phyloP scores from a whole-genome alignment of 2,329 filamentous ascomycete species.

The Cladosporium sphaerospermum region DNA sequence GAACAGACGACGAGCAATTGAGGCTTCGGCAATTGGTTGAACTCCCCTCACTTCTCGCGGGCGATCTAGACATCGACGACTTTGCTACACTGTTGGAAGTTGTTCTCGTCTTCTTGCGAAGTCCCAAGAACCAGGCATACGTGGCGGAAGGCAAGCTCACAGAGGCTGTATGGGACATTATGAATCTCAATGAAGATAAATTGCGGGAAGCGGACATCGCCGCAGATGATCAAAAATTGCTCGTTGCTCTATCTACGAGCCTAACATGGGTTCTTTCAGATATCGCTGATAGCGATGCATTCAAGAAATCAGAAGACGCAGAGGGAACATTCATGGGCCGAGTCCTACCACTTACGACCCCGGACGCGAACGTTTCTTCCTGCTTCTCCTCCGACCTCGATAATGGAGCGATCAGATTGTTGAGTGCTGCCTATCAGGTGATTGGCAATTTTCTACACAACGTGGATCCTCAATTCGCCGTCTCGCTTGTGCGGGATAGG shows the following conservation, averaged over 20 bases:
- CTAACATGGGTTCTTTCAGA: conserved; percentile 28
- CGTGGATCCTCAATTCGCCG: background rate
- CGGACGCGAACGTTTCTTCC: background rate
- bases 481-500: background rate
- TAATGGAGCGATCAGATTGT: background rate
- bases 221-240: conserved; percentile 17
- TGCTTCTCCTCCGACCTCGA: too few species aligned
- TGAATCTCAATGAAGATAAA: conserved; percentile 12
- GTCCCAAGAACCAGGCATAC: conserved; percentile 20
- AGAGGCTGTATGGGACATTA: conserved; percentile 18
- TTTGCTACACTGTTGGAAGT: conserved; percentile 21
- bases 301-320: conserved; percentile 6
- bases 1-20: background rate
- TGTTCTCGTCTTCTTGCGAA: conserved; percentile 21
- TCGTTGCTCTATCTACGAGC: conserved; percentile 22
- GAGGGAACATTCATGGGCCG: background rate
- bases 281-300: conserved; percentile 20
- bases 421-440: conserved; percentile 25
- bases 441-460: conserved; percentile 21
- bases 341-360: background rate
- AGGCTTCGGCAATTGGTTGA: background rate
- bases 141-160: conserved; percentile 11
- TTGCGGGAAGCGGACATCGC: background rate
- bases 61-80: conserved; percentile 16
- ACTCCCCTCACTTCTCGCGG: background rate